Evolutionary conservation across 2,329 filamentous ascomycete species (phyloP).

Genomic region (Chalaropsis ovoidea): DNA sequence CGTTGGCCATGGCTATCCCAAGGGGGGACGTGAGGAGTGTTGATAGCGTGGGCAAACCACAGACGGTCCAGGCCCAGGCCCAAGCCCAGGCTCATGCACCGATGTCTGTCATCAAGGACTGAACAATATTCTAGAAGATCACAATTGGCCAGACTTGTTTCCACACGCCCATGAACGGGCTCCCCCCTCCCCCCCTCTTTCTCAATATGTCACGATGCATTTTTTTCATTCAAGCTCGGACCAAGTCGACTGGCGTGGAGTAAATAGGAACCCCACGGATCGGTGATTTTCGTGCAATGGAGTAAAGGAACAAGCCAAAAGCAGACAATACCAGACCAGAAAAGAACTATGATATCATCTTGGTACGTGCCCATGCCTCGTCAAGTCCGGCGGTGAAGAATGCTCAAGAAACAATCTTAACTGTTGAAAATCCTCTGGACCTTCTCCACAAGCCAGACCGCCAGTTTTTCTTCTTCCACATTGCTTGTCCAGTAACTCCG

Average conservation of each 20-base stretch:
- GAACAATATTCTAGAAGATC: background rate
- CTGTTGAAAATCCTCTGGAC: background rate
- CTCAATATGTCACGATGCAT: background rate
- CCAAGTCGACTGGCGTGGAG: background rate
- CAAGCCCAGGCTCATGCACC: background rate
- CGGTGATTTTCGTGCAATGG: background rate
- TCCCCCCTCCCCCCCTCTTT: background rate
- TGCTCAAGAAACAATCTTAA: conserved; percentile 1
- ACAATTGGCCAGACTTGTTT: background rate
- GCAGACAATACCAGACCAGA: background rate
- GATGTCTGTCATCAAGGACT: background rate
- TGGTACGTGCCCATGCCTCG: conserved; percentile 7
- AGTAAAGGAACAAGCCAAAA: background rate
- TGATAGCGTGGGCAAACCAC: background rate
- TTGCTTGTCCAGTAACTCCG: background rate
- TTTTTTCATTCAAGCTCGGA: conserved; percentile 5
- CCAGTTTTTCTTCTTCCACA: background rate
- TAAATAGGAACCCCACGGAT: background rate
- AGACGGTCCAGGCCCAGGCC: background rate
- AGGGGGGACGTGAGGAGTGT: background rate
- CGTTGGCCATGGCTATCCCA: background rate
- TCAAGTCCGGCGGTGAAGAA: conserved; percentile 15
- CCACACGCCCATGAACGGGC: background rate
- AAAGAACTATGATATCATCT: conserved; percentile 9
- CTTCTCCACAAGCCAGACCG: conserved; percentile 7